Base-by-base conservation (phyloP, 805 yeast genomes). In the Jamesozyma piceae region DNA sequence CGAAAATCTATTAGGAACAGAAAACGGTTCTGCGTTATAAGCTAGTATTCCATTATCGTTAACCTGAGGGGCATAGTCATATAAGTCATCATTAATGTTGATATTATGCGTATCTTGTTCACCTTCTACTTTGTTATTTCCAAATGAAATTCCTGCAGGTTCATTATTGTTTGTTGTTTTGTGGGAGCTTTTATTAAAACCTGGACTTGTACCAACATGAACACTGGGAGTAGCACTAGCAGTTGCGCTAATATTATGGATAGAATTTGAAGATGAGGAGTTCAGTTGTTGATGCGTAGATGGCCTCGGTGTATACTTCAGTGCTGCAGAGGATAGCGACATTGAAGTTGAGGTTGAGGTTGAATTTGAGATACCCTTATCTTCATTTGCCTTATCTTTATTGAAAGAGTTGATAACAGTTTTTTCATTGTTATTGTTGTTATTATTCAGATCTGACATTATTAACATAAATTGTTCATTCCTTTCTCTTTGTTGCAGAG, bases 1-100 rank as follows among this genome's bases (percentile, higher is more conserved):
- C 30, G 90, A 77, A 65, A 83, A 90, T 40, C 97, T 65, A 50
- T 86, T 89, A 4, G 92, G 92, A 33, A 74, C 69, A 20, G 43
- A 40, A 39, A 48, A 45, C 11, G 38, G 14, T 9, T 35, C 41
- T 34, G 32, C 41, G 29, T 24, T 37, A 28, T 38, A 40, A 5
- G 43, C 31, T 8, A 19, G 5, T 2, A 26, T 24, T 17, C 30
- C 35, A 20, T 28, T 24, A 9, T 20, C 13, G 21, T 4, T 28
- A 19, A 32, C 15, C 37, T 40, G 17, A 10, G 35, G 22, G 22
- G 30, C 11, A 32, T 44, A 39, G 37, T 37, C 32, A 20, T 15
- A 26, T 13, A 39, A 31, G 14, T 22, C 32, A 21, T 41, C 32
- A 27, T 36, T 37, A 13, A 26, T 24, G 20, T 42, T 31, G 15